Evolutionary conservation across 768 basidiomycete species (phyloP).

Genomic region (Tricholoma bakamatsutake): DNA sequence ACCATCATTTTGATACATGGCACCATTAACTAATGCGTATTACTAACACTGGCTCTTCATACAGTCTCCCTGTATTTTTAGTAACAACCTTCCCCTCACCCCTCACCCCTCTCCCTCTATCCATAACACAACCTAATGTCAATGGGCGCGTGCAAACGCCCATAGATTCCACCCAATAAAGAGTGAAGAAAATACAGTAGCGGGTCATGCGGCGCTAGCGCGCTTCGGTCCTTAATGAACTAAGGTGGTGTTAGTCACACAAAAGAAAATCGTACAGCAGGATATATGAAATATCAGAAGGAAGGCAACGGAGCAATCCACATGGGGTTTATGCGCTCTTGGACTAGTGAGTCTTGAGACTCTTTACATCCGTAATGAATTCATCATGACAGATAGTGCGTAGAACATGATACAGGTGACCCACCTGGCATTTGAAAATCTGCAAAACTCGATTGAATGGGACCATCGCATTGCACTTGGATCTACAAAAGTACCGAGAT

Average conservation of each 20-base stretch:
- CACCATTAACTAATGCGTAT: no score
- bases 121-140: no score
- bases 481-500: not conserved
- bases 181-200: no score
- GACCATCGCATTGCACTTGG: not conserved
- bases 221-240: no score
- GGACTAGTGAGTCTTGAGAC: conserved; percentile 14
- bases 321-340: conserved; percentile 25
- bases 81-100: no score
- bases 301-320: conserved; percentile 57
- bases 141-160: no score
- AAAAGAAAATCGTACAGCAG: not conserved
- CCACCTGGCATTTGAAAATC: conserved; percentile 1
- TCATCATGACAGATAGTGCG: not conserved
- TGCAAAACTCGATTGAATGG: not conserved
- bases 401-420: not conserved
- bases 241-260: conserved; percentile 1
- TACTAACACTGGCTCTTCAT: no score
- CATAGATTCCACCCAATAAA: no score
- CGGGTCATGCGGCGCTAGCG: no score
- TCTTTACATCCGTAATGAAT: conserved; percentile 15
- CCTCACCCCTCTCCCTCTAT: no score
- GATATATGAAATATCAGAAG: conserved; percentile 32
- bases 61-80: no score
- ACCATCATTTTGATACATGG: no score